Base-by-base conservation (phyloP, 2,329 filamentous ascomycete genomes). In the Penicillium sp. region DNA sequence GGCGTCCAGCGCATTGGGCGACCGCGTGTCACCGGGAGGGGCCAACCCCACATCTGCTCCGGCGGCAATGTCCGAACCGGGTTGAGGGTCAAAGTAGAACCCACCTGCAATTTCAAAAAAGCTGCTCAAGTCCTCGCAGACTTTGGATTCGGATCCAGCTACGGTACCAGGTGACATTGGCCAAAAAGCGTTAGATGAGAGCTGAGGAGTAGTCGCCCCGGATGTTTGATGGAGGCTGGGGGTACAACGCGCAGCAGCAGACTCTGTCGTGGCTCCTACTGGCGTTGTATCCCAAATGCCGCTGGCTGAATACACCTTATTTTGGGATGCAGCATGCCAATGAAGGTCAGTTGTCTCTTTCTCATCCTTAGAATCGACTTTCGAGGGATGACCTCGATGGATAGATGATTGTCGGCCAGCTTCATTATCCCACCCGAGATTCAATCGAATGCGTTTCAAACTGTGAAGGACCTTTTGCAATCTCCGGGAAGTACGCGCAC, bases 41-140 rank as follows among this genome's bases (percentile, higher is more conserved):
- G 47, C 45, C 46, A 49, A 46, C 21, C 22, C 56, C 49, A 32
- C 51, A 31, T 43, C 53, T 24, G 32, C 47, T 10, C 41, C 55
- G 3, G 28, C 34, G 3, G 47, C 35, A 10, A 49, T 38, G 8
- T 60, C 56, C 13, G 49, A 35, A 2, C 39, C 46, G 2, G 47
- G 12, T 2, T 39, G 39, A 8, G 60, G 54, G 44, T 65, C 63
- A 34, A 66, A 64, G 17, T 67, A 68, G 3, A 68, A 45, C 0
- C 73, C 76, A 0, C 79, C 80, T 0, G 78, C 79, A 46, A 80
- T 76, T 57, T 82, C 80, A 52, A 83, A 83, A 53, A 82, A 67
- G 52, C 72, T 80, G 5, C 78, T 81, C 38, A 83, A 61, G 56
- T 83, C 79, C 51, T 78, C 66, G 32, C 69, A 68, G 22, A 53